phyloP scores from a whole-genome alignment of 2,329 filamentous ascomycete species.

The Neofusicoccum kwambonambiense region DNA sequence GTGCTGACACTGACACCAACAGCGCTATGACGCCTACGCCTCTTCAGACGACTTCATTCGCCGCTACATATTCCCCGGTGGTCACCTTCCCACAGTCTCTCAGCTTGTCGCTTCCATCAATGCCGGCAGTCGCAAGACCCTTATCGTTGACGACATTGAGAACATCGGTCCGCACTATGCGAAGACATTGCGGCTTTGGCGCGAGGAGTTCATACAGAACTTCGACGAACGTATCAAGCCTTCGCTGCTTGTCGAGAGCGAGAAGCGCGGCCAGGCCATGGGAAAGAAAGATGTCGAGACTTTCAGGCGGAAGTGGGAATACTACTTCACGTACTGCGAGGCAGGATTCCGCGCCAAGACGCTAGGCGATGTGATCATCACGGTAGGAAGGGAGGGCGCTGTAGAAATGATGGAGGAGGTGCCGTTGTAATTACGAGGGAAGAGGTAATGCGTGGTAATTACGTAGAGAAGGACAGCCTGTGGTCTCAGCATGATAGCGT shows the following conservation, averaged over 20 bases:
- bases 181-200: constrained; percentile 67
- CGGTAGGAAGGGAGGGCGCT: constrained; percentile 63
- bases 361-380: constrained; percentile 70
- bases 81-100: constrained; percentile 66
- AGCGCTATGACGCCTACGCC: constrained; percentile 63
- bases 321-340: constrained; percentile 75
- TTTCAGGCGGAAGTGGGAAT: constrained; percentile 73
- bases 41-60: constrained; percentile 72
- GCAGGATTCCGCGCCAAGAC: constrained; percentile 71
- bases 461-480: background rate
- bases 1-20: background rate
- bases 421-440: constrained; percentile 50
- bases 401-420: constrained; percentile 69
- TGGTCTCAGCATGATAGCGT: background rate
- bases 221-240: constrained; percentile 62
- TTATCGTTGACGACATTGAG: constrained; percentile 66
- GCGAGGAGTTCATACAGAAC: constrained; percentile 62
- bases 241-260: constrained; percentile 59
- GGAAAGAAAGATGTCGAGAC: constrained; percentile 62
- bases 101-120: constrained; percentile 65
- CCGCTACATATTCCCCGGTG: constrained; percentile 77
- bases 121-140: constrained; percentile 57
- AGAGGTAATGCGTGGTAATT: background rate
- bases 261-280: constrained; percentile 44
- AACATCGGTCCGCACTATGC: constrained; percentile 75